Percentiles rank a stretch among this genome's conserved stretches.
These are phyloP conservation scores for Aspergillus spinulosporus DNA, from an alignment of 2,329 filamentous ascomycete genomes.

Conservation along the genomic window DNA sequence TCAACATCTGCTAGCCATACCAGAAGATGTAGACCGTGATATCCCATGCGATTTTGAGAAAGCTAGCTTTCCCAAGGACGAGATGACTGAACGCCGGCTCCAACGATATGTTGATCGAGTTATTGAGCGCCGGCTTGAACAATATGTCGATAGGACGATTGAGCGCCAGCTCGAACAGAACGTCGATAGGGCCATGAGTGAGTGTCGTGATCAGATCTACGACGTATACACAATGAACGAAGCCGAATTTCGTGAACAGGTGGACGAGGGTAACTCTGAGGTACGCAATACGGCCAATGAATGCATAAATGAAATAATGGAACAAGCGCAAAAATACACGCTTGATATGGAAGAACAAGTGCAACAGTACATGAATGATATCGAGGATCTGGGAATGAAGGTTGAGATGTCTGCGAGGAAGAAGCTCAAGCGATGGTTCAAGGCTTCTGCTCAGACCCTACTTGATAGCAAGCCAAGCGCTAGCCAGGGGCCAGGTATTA, in stretches of 20 bases:
- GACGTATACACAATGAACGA: slow-evolving; percentile 21
- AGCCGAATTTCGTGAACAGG: slow-evolving; percentile 20
- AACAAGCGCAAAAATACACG: no score
- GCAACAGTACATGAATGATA: slow-evolving; percentile 18
- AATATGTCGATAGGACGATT: slow-evolving; percentile 16
- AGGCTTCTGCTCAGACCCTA: slow-evolving; percentile 16
- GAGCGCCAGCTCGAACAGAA: slow-evolving; percentile 14
- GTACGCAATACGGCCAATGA: slow-evolving; percentile 19
- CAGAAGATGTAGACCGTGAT: slow-evolving; percentile 15
- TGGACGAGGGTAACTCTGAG: slow-evolving; percentile 21
- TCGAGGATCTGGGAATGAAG: slow-evolving; percentile 17
- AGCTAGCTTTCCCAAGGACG: slow-evolving; percentile 9
- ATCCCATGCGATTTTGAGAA: slow-evolving; percentile 15
- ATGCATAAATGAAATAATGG: slow-evolving; percentile 19
- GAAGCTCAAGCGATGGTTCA: slow-evolving; percentile 17
- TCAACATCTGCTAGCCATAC: slow-evolving; percentile 21
- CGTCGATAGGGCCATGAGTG: slow-evolving; percentile 17
- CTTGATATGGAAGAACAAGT: slow-evolving; percentile 13
- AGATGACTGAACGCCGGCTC: slow-evolving; percentile 18
- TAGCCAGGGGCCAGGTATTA: slow-evolving; percentile 14
- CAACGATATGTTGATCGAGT: slow-evolving; percentile 17
- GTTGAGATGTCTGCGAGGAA: slow-evolving; percentile 16
- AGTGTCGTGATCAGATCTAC: slow-evolving; percentile 22
- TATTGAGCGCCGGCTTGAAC: slow-evolving; percentile 15
- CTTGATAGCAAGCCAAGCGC: slow-evolving; percentile 16